Base-by-base conservation (phyloP, 805 yeast genomes). In the Huiozyma sinensis region DNA sequence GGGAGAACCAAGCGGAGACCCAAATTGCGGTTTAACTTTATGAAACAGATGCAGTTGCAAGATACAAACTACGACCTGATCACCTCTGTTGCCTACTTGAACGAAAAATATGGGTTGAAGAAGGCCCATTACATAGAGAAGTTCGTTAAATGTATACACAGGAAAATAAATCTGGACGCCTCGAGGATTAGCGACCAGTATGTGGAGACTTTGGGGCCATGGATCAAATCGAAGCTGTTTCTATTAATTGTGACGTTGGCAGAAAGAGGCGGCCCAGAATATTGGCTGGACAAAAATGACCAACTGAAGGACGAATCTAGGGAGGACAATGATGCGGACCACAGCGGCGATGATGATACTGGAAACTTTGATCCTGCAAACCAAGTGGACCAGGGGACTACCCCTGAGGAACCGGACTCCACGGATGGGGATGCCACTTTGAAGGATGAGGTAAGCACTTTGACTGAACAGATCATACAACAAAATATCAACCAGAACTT, bases 231-330 rank as follows among this genome's bases (percentile, higher is more conserved):
- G 8, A 63, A 57, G 44, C 49, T 56, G 12, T 63, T 58, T 40
- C 47, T 57, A n/a, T 46, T 58, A 39, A 46, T 59, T 36, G 64
- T 56, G 7, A 58, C 60, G 1, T 49, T 57, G 27, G 58, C 60
- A 10, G 64, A 60, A 44, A 52, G 60, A 46, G 65, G 66, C 40
- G 66, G 66, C 0, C 64, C 66, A 6, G 65, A 62, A 37, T 62
- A 62, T 40, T 61, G 65, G 64, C 40, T 54, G 41, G 65, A 60
- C 34, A 58, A 60, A 44, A 49, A 46, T 13, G 61, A 54, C 1
- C 44, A 30, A 28, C 11, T 9, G 11, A 31, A 11, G 33, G 33
- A 31, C n/a, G n/a, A 11, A 11, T 8, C 33, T 31, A 11, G 11
- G 3, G 33, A 31, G 39, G 17, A 38, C 33, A 33, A 28, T 24